These are phyloP conservation scores for Aspergillus cejpii DNA, from an alignment of 2,329 filamentous ascomycete genomes.

Conservation along the genomic window DNA sequence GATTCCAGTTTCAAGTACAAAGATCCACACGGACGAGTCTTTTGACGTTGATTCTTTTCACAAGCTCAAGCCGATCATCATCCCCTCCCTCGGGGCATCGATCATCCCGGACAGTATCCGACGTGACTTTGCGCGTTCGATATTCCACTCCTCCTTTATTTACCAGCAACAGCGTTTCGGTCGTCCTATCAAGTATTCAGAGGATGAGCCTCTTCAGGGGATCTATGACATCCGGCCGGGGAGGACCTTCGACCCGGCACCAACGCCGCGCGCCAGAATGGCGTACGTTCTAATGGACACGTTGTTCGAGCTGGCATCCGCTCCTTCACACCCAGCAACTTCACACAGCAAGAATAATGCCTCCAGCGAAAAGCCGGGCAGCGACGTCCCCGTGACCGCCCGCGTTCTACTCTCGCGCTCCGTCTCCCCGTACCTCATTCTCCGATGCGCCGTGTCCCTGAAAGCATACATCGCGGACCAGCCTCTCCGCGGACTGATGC, in stretches of 20 bases:
- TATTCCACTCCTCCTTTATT: constrained; percentile 78
- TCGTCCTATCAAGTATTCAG: constrained; percentile 43
- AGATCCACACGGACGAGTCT: constrained; percentile 61
- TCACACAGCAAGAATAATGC: not conserved
- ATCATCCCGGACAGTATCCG: constrained; percentile 61
- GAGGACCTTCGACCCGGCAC: constrained; percentile 61
- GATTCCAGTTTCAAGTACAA: constrained; percentile 34
- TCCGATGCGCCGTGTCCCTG: constrained; percentile 73
- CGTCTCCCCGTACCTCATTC: constrained; percentile 71
- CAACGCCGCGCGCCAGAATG: constrained; percentile 63
- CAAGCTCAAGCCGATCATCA: constrained; percentile 60
- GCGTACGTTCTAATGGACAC: constrained; percentile 75
- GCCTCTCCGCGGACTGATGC: constrained; percentile 79
- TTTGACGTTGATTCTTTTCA: constrained; percentile 75
- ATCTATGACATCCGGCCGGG: constrained; percentile 63
- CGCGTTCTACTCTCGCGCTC: constrained; percentile 63
- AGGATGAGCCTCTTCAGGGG: constrained; percentile 51
- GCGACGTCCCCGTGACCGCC: constrained; percentile 28
- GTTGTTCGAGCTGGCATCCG: constrained; percentile 62
- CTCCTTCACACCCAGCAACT: constrained; percentile 38
- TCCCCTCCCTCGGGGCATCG: constrained; percentile 62
- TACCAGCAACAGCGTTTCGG: constrained; percentile 61
- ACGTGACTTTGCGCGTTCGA: constrained; percentile 61
- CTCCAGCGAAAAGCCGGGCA: constrained; percentile 8
- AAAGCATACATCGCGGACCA: constrained; percentile 85